Evolutionary conservation across 2,329 filamentous ascomycete species (phyloP), one percentile per base, ranked within the genome.

Genomic region (Pseudocercospora pini-densiflorae): DNA sequence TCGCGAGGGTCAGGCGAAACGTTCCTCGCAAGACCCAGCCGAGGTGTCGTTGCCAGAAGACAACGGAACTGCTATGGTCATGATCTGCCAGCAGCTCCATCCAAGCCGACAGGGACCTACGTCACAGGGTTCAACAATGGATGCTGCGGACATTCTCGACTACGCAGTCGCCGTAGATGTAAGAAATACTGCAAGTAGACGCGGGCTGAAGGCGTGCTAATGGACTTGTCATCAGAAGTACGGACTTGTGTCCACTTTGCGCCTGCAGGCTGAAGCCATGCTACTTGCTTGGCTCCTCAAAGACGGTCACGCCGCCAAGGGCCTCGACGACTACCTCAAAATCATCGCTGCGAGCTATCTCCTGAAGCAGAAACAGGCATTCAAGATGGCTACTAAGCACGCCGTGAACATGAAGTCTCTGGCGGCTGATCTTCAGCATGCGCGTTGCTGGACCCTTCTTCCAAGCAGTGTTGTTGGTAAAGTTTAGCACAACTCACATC

Each of bases 11-110:
- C 60, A 65, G 23, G 49, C 47, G 6, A 10, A n/a, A 5, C 49
- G 59, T 4, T 16, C 8, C 12, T 6, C 63, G 12, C 7, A 10
- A 0, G 9, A 59, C 12, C 66, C 66, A 2, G 51, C 53, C 9
- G 47, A 66, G 27, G 62, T 68, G 6, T 29, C 31, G 12, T 36
- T 68, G 23, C 64, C 59, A 3, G 66, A 68, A 1, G 68, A 70
- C 36, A 33, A 65, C 10, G 27, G 31, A 1, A 5, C 16, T 21
- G 66, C 40, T 1, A 60, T 68, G 53, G 10, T 36, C 5, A 49
- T 47, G 14, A 59, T 70, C 9, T 70, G 68, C 45, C 43, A 57
- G 10, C 16, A 62, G 16, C 54, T 65, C 5, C 65, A 67, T 8
- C 36, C 36, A n/a, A n/a, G 36, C 36, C 14, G n/a, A 5, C 1